Conservation (phyloP, 768 basidiomycete species). For the Suillus placidus region DNA sequence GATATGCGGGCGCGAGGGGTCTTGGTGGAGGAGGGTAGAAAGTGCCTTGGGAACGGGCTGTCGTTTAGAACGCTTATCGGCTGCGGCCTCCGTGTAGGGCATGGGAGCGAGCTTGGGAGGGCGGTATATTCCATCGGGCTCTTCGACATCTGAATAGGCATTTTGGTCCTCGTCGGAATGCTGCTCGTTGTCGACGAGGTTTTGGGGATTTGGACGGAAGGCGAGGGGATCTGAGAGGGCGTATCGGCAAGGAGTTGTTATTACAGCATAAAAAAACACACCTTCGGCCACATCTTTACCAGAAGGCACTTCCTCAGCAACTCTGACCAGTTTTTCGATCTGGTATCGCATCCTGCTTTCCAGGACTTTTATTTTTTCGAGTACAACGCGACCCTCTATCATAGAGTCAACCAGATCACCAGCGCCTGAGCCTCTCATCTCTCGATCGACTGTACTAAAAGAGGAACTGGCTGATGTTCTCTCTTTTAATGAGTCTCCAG, state of each 20-base stretch:
- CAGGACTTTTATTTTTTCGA: conserved; percentile 86
- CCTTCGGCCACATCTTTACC: conserved; percentile 57
- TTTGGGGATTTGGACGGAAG: conserved; percentile 88
- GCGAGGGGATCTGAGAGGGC: conserved; percentile 75
- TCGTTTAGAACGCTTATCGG: conserved; percentile 47
- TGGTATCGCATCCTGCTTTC: conserved; percentile 92
- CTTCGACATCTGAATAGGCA: conserved; percentile 15
- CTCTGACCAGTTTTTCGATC: conserved; percentile 87
- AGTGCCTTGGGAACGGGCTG: conserved; percentile 70
- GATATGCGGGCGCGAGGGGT: conserved; percentile 62
- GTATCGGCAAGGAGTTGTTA: conserved; percentile 1
- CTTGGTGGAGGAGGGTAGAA: conserved; percentile 49
- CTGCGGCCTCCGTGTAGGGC: conserved; percentile 71
- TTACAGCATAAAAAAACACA: conserved; percentile 32
- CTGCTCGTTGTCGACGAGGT: conserved; percentile 54
- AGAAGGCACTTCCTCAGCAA: conserved; percentile 63
- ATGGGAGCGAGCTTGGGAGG: conserved; percentile 89
- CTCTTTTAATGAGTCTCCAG: conserved; percentile 62
- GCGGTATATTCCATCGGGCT: conserved; percentile 63
- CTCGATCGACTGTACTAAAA: conserved; percentile 57
- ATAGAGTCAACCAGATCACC: conserved; percentile 82
- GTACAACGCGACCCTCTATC: conserved; percentile 76
- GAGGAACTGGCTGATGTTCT: conserved; percentile 51
- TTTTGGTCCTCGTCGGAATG: conserved; percentile 33
- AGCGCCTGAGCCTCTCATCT: conserved; percentile 52